Evolutionary conservation across 2,329 filamentous ascomycete species (phyloP).

Genomic region (Trichoderma brevicompactum): DNA sequence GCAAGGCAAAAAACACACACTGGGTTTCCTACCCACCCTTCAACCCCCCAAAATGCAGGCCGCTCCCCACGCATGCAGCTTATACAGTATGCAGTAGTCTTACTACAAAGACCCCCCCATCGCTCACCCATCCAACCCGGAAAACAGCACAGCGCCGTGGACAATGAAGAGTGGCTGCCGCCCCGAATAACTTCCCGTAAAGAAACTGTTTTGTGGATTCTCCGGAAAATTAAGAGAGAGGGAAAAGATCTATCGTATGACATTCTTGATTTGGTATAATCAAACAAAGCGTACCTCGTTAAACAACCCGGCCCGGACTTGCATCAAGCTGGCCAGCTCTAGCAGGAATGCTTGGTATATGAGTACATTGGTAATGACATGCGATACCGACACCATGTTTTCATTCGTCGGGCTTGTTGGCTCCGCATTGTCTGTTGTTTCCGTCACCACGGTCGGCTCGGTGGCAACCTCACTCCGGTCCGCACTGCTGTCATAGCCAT

Average conservation of each 20-base stretch:
- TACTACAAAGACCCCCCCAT: slow-evolving; percentile 10
- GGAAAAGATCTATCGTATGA: not conserved
- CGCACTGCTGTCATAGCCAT: slow-evolving; percentile 32
- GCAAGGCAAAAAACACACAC: not conserved
- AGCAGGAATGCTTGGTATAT: slow-evolving; percentile 80
- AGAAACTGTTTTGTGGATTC: not conserved
- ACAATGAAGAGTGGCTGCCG: not conserved
- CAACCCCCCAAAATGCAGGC: not conserved
- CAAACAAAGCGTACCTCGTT: slow-evolving; percentile 70
- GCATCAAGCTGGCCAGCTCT: slow-evolving; percentile 74
- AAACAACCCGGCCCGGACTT: slow-evolving; percentile 75
- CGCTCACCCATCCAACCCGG: not conserved
- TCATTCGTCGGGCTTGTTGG: slow-evolving; percentile 24
- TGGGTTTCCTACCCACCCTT: not conserved
- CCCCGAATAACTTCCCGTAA: slow-evolving; percentile 5
- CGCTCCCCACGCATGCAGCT: slow-evolving; percentile 1
- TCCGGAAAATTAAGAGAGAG: not conserved
- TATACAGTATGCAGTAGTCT: slow-evolving; percentile 9
- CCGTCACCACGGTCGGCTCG: slow-evolving; percentile 32
- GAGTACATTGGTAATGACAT: slow-evolving; percentile 78
- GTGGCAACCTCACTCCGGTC: slow-evolving; percentile 33
- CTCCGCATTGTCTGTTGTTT: slow-evolving; percentile 32
- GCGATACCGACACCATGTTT: slow-evolving; percentile 68
- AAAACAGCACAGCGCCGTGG: not conserved
- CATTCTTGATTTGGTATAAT: not conserved